Evolutionary conservation across 192 early-diverging fungal species (phyloP).

Genomic region (Gigaspora rosea): DNA sequence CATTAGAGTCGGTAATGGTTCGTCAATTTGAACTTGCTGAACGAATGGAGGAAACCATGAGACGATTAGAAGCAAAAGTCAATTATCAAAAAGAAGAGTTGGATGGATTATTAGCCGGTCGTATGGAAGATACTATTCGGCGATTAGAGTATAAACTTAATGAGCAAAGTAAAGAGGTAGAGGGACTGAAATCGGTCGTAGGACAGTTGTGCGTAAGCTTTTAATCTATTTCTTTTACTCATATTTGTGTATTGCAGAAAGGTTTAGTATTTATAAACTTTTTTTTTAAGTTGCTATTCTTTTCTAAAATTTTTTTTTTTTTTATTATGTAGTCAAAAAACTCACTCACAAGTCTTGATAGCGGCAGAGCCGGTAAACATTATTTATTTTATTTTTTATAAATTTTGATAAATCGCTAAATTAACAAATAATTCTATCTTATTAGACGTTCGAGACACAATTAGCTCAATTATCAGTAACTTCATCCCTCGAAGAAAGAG

Average conservation of each 20-base stretch:
- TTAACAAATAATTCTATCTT: no score
- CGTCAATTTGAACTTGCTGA: conserved; percentile 8
- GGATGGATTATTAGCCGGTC: not conserved
- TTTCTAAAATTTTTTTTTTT: no score
- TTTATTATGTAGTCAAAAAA: no score
- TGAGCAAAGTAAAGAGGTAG: not conserved
- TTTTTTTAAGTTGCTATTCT: not conserved
- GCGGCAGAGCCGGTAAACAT: no score
- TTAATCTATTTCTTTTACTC: not conserved
- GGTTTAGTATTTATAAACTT: not conserved
- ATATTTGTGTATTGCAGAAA: not conserved
- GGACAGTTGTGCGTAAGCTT: conserved; percentile 21
- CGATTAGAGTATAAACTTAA: conserved; percentile 4
- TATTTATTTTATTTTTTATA: no score
- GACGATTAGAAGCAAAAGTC: conserved; percentile 21
- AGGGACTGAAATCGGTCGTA: not conserved
- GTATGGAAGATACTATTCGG: conserved; percentile 7
- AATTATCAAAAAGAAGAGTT: conserved; percentile 11
- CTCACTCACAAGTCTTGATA: no score
- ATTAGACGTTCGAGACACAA: no score
- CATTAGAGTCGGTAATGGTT: not conserved
- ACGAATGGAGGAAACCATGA: conserved; percentile 11
- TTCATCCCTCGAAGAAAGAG: not conserved
- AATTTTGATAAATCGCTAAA: no score
- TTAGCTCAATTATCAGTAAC: not conserved